phyloP scores from a whole-genome alignment of 2,329 filamentous ascomycete genomes.

The Pseudogymnoascus sp. region DNA sequence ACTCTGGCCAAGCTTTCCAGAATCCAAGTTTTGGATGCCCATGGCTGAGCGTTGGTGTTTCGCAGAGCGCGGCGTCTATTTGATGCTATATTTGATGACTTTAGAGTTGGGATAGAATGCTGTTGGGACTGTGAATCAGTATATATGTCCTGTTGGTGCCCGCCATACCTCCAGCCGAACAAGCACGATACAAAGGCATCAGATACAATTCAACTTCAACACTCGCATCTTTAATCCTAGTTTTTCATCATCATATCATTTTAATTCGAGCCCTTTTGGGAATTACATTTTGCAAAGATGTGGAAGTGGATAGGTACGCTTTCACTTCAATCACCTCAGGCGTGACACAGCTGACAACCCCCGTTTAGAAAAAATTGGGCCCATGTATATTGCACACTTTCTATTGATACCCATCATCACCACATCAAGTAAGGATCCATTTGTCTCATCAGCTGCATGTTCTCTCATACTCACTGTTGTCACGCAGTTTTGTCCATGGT shows the following conservation, averaged over 20 bases:
- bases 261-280: background rate
- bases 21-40: background rate
- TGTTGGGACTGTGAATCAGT: constrained; percentile 1
- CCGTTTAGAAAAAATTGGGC: background rate
- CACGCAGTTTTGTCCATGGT: background rate
- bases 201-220: background rate
- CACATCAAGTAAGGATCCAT: background rate
- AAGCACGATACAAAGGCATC: background rate
- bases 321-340: too few species aligned
- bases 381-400: background rate
- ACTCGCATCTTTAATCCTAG: background rate
- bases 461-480: background rate
- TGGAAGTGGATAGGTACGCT: background rate
- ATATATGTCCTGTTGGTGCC: background rate
- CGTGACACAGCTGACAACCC: background rate
- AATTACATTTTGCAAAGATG: background rate
- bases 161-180: background rate
- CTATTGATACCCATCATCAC: background rate
- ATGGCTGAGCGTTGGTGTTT: background rate
- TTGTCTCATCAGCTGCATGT: background rate
- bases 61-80: background rate
- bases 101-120: background rate
- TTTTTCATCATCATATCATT: background rate
- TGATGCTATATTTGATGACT: background rate
- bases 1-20: background rate